A percentile compares a stretch with the other conserved stretches of the same genome.
Conservation (phyloP, 768 basidiomycete genomes). For the Rhodotorula graminis region DNA sequence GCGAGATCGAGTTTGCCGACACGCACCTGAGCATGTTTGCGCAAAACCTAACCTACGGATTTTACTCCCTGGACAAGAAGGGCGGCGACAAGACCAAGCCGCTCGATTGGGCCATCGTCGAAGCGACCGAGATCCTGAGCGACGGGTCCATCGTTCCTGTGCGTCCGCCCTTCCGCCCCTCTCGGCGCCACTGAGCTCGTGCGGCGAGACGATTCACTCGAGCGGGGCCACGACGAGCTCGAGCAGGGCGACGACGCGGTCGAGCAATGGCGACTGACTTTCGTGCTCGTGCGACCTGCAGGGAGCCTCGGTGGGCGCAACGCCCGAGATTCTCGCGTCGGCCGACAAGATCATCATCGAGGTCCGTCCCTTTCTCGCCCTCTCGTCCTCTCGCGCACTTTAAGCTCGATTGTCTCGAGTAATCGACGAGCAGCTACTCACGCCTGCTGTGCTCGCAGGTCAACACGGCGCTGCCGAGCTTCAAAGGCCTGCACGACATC, state of each 20-base stretch:
- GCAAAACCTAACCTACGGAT: constrained; percentile 39
- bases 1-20: constrained; percentile 42
- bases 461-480: constrained; percentile 44
- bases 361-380: neutral
- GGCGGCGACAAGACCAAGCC: constrained; percentile 31
- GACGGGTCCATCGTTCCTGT: constrained; percentile 41
- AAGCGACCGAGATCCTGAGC: constrained; percentile 42
- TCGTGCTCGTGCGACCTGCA: too few relatives aligned
- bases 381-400: too few relatives aligned
- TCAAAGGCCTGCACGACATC: constrained; percentile 45
- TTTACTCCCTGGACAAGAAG: constrained; percentile 40
- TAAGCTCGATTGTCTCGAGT: too few relatives aligned
- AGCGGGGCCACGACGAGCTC: too few relatives aligned
- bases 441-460: constrained; percentile 1
- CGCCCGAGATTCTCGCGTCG: constrained; percentile 43
- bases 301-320: constrained; percentile 44
- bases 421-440: too few relatives aligned
- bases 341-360: constrained; percentile 45
- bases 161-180: too few relatives aligned
- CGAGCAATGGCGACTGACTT: too few relatives aligned
- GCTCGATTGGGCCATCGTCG: constrained; percentile 45
- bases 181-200: too few relatives aligned
- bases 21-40: constrained; percentile 40
- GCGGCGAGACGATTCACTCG: too few relatives aligned
- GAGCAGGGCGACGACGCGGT: too few relatives aligned